Evolutionary conservation across 164 flowering plant species (phyloP).

Genomic region (Piper longum): DNA sequence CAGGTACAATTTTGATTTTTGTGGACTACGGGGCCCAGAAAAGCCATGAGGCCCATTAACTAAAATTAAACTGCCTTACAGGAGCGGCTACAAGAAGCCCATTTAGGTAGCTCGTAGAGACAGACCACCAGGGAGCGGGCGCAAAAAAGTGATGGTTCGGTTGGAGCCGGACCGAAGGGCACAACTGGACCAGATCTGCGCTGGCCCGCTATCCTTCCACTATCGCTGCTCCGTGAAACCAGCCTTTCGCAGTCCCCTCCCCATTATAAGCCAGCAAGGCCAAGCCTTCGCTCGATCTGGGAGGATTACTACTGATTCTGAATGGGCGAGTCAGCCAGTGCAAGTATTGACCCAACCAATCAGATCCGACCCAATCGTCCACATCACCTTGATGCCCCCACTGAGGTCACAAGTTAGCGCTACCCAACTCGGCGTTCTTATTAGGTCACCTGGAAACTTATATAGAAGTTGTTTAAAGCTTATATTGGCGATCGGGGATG

Average conservation of each 20-base stretch:
- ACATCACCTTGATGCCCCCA: neutral
- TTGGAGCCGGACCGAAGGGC: neutral
- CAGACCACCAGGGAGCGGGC: no score
- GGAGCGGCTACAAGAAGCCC: no score
- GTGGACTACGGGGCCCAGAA: no score
- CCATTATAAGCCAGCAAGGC: neutral
- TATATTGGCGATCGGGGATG: neutral
- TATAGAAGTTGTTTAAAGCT: neutral
- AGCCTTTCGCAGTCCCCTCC: neutral
- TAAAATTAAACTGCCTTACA: no score
- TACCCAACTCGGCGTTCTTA: neutral
- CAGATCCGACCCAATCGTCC: neutral
- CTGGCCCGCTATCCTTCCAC: slow-evolving; percentile 1
- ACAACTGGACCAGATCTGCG: neutral
- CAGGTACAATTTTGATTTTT: no score
- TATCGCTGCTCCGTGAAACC: neutral
- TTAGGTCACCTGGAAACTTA: neutral
- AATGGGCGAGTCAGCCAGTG: neutral
- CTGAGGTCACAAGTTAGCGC: slow-evolving; percentile 1
- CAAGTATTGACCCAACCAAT: neutral
- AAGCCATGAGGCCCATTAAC: no score
- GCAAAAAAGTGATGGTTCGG: neutral
- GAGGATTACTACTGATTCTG: neutral
- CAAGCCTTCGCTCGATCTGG: neutral
- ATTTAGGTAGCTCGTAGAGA: no score